Conservation (phyloP, 108 stramenopile genomes). For the Skeletonema costatum region DNA sequence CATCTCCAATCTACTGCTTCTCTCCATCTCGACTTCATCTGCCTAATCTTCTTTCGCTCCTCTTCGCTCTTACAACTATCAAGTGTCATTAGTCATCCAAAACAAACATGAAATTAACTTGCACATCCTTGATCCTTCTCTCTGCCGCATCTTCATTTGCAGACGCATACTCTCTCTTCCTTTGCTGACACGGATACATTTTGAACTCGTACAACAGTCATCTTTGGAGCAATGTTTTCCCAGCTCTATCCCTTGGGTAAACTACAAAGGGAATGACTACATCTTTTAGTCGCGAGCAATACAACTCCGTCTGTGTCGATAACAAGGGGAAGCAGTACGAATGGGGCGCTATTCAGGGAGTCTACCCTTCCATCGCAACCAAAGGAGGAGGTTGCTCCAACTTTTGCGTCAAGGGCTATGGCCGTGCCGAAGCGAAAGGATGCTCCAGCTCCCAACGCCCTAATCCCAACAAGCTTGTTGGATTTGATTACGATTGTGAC, state of each 20-base stretch:
- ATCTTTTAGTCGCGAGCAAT: background rate
- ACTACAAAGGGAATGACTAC: background rate
- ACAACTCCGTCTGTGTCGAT: slow-evolving; percentile 2
- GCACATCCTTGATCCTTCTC: background rate
- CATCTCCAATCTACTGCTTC: too few species aligned
- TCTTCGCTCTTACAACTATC: background rate
- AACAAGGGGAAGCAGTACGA: background rate
- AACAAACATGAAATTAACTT: background rate
- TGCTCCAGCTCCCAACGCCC: background rate
- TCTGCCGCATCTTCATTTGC: background rate
- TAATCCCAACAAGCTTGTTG: background rate
- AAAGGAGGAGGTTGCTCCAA: background rate
- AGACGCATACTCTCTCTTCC: too few species aligned
- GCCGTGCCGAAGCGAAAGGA: background rate
- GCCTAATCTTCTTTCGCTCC: background rate
- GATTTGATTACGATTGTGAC: background rate
- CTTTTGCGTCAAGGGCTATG: background rate
- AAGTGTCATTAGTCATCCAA: background rate
- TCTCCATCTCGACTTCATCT: too few species aligned
- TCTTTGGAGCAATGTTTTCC: slow-evolving; percentile 1
- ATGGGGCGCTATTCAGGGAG: background rate
- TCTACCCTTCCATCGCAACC: background rate
- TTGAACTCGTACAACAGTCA: background rate
- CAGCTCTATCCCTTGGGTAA: background rate
- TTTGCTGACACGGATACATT: too few species aligned